Conservation (phyloP, 2,329 filamentous ascomycete species). For the Plenodomus tracheiphilus region DNA sequence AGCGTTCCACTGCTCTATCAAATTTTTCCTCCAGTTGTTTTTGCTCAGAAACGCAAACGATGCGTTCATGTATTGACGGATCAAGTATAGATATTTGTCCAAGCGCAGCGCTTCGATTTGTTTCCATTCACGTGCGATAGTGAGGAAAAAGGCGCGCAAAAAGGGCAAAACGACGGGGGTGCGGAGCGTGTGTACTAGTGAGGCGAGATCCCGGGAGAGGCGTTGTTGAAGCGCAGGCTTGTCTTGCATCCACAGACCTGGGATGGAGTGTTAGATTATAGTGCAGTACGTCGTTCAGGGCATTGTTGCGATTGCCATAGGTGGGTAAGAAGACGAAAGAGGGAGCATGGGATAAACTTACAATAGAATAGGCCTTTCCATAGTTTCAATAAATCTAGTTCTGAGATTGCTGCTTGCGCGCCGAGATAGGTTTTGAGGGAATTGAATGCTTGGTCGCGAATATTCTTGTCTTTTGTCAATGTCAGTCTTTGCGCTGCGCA, state of each 20-base stretch:
- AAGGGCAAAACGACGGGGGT: constrained; percentile 47
- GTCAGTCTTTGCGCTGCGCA: constrained; percentile 5
- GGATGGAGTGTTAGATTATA: constrained; percentile 8
- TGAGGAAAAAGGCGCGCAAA: constrained; percentile 56
- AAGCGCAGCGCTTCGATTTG: constrained; percentile 61
- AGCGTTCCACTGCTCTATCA: constrained; percentile 50
- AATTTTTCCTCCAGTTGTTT: constrained; percentile 44
- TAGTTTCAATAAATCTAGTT: constrained; percentile 78
- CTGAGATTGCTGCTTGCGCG: constrained; percentile 62
- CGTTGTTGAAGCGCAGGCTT: constrained; percentile 84
- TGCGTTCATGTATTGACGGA: constrained; percentile 76
- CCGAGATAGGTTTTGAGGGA: constrained; percentile 79
- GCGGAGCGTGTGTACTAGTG: constrained; percentile 65
- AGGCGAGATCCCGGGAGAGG: constrained; percentile 76
- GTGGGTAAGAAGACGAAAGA: not conserved
- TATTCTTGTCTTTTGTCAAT: constrained; percentile 68
- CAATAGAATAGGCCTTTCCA: constrained; percentile 95
- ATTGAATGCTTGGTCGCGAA: constrained; percentile 74
- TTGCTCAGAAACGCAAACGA: constrained; percentile 59
- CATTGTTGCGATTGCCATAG: no score
- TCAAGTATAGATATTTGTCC: constrained; percentile 90
- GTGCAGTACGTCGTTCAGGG: no score
- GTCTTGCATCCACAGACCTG: constrained; percentile 89
- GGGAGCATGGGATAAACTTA: constrained; percentile 38
- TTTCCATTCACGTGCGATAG: constrained; percentile 56